Evolutionary conservation across 2,329 filamentous ascomycete species (phyloP).

Genomic region (Coniochaeta sp.): DNA sequence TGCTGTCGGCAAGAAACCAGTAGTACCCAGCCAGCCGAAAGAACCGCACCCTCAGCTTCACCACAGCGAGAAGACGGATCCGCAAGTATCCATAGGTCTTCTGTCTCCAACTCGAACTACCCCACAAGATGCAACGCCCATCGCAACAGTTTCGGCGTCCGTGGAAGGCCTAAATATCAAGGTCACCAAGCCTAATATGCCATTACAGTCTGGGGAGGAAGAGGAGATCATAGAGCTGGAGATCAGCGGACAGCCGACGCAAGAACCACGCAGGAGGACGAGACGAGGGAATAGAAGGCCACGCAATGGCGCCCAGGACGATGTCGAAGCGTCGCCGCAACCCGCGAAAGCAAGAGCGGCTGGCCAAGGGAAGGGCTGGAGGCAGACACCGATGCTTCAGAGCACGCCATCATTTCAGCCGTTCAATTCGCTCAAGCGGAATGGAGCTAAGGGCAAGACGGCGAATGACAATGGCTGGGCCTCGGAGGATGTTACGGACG

Average conservation of each 20-base stretch:
- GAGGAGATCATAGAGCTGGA: constrained; percentile 10
- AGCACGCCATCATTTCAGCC: constrained; percentile 56
- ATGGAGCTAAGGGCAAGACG: constrained; percentile 34
- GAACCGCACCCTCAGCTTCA: constrained; percentile 18
- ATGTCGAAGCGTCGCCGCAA: constrained; percentile 14
- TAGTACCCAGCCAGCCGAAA: constrained; percentile 11
- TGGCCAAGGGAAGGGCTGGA: constrained; percentile 46
- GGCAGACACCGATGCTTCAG: constrained; percentile 52
- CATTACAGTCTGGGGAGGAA: background rate
- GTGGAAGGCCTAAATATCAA: constrained; percentile 16
- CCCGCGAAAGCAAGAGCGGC: constrained; percentile 8
- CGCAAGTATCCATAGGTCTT: constrained; percentile 14
- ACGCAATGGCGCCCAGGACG: constrained; percentile 18
- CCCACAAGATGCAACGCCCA: constrained; percentile 11
- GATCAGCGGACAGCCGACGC: background rate
- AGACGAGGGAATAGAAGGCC: constrained; percentile 21
- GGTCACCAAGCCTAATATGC: background rate
- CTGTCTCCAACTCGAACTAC: constrained; percentile 4
- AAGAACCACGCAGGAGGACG: constrained; percentile 17
- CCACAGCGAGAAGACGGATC: constrained; percentile 22
- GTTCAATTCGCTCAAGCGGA: constrained; percentile 53
- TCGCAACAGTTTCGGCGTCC: constrained; percentile 9
- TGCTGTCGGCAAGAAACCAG: constrained; percentile 49
- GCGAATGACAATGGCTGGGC: constrained; percentile 75
- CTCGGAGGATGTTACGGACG: constrained; percentile 91